Base-by-base conservation (phyloP, 1,139 yeast species). In the Pneumocystis carinii region DNA sequence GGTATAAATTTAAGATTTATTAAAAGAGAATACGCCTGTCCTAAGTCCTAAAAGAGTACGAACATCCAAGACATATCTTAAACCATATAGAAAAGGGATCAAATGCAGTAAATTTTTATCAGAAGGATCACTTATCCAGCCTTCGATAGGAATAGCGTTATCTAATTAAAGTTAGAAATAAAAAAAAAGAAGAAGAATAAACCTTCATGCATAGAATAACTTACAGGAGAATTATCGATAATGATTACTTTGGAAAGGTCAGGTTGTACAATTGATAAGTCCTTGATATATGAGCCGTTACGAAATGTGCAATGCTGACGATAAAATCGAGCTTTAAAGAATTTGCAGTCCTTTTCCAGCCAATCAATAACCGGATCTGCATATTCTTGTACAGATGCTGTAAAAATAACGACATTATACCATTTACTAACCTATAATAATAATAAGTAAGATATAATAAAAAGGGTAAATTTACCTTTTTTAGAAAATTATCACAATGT, bases 281-380 rank as follows among this genome's bases (percentile, higher is more conserved):
- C 96, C 73, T 92, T 92, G 68, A 90, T 84, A 73, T 90, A 92
- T 1, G 97, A 96, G 48, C 85, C 88, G 0, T 90, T 90, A 36
- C 71, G 70, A 68, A 84, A 79, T 0, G 86, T 84, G 73, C 98
- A 92, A 71, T 89, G 86, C 68, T 81, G 80, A 68, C 98, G 78
- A 74, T 92, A 92, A 69, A 79, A 83, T 62, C 98, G 77, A 67
- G 81, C 80, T 58, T 77, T 74, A 72, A 84, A 89, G 72, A 71
- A 76, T 64, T 71, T 77, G 61, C 72, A 73, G 69, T 81, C 83
- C 58, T 78, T 75, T 69, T 85, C 90, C 27, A 92, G 76, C 86
- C 95, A 88, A 74, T 90, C 94, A 62, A 92, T 89, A 66, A 92
- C 94, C 0, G 98, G 98, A 71, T 92, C 98, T 0, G 98, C 98